These are phyloP conservation scores for Podila clonocystis DNA, from an alignment of 192 early-diverging fungal species.

Conservation along the genomic window DNA sequence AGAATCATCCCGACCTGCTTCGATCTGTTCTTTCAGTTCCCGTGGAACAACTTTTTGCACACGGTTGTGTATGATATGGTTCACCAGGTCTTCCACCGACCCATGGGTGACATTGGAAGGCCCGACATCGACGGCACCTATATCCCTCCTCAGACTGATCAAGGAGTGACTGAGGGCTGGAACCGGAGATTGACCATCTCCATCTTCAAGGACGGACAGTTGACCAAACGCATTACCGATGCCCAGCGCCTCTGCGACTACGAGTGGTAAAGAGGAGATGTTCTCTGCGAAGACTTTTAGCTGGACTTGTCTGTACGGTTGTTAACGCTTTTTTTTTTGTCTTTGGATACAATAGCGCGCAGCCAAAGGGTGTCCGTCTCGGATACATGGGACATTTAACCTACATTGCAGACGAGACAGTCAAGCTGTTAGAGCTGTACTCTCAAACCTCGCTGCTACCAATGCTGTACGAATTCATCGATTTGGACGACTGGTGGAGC, in stretches of 20 bases:
- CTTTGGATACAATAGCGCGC: conserved; percentile 56
- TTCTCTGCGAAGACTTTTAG: not conserved
- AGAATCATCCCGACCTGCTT: conserved; percentile 72
- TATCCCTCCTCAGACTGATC: conserved; percentile 38
- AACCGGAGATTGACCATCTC: conserved; percentile 56
- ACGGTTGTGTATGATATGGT: conserved; percentile 99
- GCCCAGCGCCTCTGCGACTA: conserved; percentile 88
- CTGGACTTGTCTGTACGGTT: not conserved
- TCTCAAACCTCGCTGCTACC: conserved; percentile 35
- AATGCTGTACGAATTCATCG: conserved; percentile 52
- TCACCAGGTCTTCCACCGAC: conserved; percentile 96
- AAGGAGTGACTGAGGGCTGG: conserved; percentile 45
- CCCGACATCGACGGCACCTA: conserved; percentile 42
- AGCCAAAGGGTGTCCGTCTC: conserved; percentile 90
- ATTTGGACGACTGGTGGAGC: conserved; percentile 62
- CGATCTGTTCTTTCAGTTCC: conserved; percentile 92
- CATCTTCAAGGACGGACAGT: conserved; percentile 85
- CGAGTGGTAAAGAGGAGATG: conserved; percentile 65
- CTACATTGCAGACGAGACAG: conserved; percentile 95
- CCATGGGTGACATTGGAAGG: conserved; percentile 66
- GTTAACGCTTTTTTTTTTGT: not conserved
- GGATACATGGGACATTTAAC: conserved; percentile 99
- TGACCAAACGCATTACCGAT: conserved; percentile 85
- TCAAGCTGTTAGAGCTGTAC: conserved; percentile 85
- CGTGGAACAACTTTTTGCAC: conserved; percentile 99